These are phyloP conservation scores for Hirsutella rhossiliensis DNA, from an alignment of 2,329 filamentous ascomycete genomes.

Conservation along the genomic window DNA sequence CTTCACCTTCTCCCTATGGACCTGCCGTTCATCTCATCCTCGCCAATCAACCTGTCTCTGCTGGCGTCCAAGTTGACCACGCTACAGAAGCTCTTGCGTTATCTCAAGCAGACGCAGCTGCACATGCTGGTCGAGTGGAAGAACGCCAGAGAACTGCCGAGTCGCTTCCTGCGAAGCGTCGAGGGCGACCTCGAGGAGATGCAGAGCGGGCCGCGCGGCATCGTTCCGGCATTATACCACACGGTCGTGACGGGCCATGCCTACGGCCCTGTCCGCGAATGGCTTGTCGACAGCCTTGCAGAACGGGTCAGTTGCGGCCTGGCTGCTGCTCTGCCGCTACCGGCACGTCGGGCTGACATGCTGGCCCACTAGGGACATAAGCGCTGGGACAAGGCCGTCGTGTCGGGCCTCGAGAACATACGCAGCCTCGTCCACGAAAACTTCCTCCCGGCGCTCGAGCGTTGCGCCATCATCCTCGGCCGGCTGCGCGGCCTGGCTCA, in stretches of 20 bases:
- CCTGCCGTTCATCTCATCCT: conserved; percentile 68
- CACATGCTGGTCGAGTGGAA: conserved; percentile 78
- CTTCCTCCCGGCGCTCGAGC: conserved; percentile 76
- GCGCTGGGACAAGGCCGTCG: conserved; percentile 84
- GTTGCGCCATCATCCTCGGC: conserved; percentile 68
- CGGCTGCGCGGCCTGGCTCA: conserved; percentile 73
- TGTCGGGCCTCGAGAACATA: conserved; percentile 64
- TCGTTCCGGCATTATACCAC: conserved; percentile 72
- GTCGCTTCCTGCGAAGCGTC: conserved; percentile 64
- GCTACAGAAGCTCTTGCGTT: conserved; percentile 74
- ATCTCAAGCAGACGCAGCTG: conserved; percentile 67
- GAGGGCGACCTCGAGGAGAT: conserved; percentile 58
- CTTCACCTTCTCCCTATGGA: conserved; percentile 61
- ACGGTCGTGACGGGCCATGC: conserved; percentile 76
- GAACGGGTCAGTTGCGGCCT: conserved; percentile 49
- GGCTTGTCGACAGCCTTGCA: conserved; percentile 72
- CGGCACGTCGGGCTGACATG: not conserved
- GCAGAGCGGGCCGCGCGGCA: conserved; percentile 42
- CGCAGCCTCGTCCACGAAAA: conserved; percentile 74
- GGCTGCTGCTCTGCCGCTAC: not conserved
- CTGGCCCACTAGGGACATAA: conserved; percentile 59
- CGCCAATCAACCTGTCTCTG: conserved; percentile 69
- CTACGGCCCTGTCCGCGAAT: conserved; percentile 65
- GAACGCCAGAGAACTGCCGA: conserved; percentile 66
- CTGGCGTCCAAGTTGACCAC: conserved; percentile 80